A percentile compares a stretch with the other conserved stretches of the same genome.
Evolutionary conservation across 176 grass and related monocot species (phyloP).

Genomic region (Musa schizocarpa): DNA sequence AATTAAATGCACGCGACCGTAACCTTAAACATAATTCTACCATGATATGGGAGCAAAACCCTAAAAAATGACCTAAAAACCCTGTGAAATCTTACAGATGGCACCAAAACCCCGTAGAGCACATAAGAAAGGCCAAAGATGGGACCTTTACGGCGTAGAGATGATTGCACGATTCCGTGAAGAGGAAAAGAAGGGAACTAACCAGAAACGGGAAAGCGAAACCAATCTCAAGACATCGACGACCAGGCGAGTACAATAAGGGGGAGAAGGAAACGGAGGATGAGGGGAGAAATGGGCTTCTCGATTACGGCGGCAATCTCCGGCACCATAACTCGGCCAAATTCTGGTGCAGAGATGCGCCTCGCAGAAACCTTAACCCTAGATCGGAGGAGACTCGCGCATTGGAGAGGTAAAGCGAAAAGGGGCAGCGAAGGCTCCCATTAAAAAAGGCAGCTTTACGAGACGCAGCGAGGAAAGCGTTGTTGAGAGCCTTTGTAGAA

Average conservation of each 20-base stretch:
- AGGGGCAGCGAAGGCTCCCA: background rate
- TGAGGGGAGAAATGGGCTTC: background rate
- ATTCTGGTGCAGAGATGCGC: background rate
- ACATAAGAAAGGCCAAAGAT: background rate
- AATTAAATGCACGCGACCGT: background rate
- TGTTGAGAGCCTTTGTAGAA: background rate
- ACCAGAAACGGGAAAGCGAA: background rate
- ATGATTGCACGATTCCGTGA: no score
- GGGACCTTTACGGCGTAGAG: no score
- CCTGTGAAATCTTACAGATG: background rate
- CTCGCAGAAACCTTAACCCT: constrained; percentile 11
- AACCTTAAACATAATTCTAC: background rate
- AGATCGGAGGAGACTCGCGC: background rate
- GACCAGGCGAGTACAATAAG: background rate
- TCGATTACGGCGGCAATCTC: background rate
- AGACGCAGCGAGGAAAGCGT: background rate
- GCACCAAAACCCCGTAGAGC: background rate
- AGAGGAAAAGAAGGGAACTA: background rate
- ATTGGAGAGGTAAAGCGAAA: background rate
- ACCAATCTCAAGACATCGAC: constrained; percentile 8
- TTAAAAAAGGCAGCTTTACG: no score
- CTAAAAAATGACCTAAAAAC: background rate
- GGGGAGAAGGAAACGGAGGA: background rate
- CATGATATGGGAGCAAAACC: background rate
- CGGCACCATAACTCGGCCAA: constrained; percentile 4